Percentiles rank a stretch among this genome's conserved stretches.
Evolutionary conservation across 2,329 filamentous ascomycete species (phyloP).

Genomic region (Eutypa lata): DNA sequence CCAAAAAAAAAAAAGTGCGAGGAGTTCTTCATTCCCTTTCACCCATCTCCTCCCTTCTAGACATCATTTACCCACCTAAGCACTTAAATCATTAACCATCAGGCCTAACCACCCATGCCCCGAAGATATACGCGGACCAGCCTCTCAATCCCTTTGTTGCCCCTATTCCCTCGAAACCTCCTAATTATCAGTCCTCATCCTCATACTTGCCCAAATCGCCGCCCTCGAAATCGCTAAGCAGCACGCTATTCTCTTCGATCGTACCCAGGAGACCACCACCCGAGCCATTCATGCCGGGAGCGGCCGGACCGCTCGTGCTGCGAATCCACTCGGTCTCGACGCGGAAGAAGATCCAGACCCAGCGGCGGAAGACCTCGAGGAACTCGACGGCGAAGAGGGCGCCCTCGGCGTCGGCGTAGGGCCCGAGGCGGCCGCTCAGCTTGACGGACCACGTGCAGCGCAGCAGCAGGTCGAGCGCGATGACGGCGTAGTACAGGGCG

Average conservation of each 20-base stretch:
- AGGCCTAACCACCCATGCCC: too few relatives aligned
- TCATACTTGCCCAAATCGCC: constrained; percentile 56
- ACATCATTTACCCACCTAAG: too few relatives aligned
- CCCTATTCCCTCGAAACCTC: too few relatives aligned
- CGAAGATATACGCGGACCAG: too few relatives aligned
- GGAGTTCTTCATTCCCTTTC: too few relatives aligned
- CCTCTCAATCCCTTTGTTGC: too few relatives aligned
- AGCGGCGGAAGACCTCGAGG: constrained; percentile 81
- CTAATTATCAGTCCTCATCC: constrained; percentile 40
- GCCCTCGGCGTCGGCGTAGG: constrained; percentile 81
- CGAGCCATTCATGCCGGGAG: not conserved
- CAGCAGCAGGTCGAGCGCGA: constrained; percentile 74
- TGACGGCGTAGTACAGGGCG: constrained; percentile 77
- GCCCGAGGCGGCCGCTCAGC: constrained; percentile 76
- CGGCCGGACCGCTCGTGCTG: constrained; percentile 35
- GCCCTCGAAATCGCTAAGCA: constrained; percentile 64
- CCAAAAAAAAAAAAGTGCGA: too few relatives aligned
- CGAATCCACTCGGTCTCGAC: constrained; percentile 90
- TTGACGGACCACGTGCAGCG: constrained; percentile 91
- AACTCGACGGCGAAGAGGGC: constrained; percentile 86
- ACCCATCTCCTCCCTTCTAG: too few relatives aligned
- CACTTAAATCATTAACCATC: too few relatives aligned
- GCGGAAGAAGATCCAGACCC: constrained; percentile 96
- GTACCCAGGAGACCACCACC: not conserved
- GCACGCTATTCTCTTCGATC: constrained; percentile 10